Evolutionary conservation across 208 protist genomes (phyloP), one percentile per base, ranked within the genome.

Genomic region (Leptomonas seymouri): DNA sequence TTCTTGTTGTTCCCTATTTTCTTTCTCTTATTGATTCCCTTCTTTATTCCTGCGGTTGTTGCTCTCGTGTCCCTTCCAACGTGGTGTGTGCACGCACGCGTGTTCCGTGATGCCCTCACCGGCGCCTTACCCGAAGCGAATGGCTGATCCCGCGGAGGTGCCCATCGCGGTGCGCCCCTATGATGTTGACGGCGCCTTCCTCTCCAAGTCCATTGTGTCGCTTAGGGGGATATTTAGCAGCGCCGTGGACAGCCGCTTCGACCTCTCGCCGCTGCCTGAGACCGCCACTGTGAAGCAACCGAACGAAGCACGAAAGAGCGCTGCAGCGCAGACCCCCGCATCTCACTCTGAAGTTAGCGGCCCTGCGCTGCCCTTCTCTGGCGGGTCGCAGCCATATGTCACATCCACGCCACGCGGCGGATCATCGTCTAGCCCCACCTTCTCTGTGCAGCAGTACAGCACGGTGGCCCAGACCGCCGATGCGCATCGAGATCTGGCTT

Each of bases 121-220:
- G n/a, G 1, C 31, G 31, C 23, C 27, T 11, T 23, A 39, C 0
- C 41, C 30, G 58, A n/a, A 8, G n/a, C 5, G 9, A 12, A n/a
- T 25, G 30, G 41, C 41, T 1, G 61, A 67, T 18, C 18, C 34
- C 7, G 65, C 27, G 0, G 71, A 54, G 42, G 57, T 86, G 50
- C 70, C 65, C 21, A 68, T 62, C 3, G 77, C 72, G 57, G 67
- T 86, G 28, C 70, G 39, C 31, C 78, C 61, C n/a, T 48, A 72
- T n/a, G 66, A 81, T 54, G 63, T 67, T 31, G 73, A 76, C 45
- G 78, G 45, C 11, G 61, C 73, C 36, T 85, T 85, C 53, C 57
- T 83, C 36, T 82, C 75, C 30, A 77, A 76, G 41, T 75, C 76
- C 15, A 48, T 88, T n/a, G 67, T 82, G 21, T 66, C 57, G 11